phyloP scores from a whole-genome alignment of 306 rosid species.

The Crataegus laevigata region DNA sequence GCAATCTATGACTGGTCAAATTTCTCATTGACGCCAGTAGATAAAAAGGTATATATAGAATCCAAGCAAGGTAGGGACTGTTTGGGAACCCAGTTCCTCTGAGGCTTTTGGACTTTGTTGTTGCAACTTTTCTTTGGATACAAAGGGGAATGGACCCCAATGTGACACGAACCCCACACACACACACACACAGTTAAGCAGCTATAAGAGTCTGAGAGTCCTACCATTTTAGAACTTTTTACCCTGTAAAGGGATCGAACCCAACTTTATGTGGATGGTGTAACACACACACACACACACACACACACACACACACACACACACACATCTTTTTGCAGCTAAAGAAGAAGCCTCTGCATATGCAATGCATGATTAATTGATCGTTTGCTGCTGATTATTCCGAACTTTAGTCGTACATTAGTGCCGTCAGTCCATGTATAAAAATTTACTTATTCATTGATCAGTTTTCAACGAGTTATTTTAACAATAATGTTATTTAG shows the following conservation, averaged over 20 bases:
- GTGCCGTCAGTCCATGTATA: not conserved
- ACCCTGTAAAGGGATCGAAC: not conserved
- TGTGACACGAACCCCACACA: constrained; percentile 28
- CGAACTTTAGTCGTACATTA: not conserved
- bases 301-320: too few species aligned
- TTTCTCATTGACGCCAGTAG: not conserved
- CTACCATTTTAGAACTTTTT: constrained; percentile 8
- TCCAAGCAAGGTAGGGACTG: constrained; percentile 23
- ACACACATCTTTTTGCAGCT: not conserved
- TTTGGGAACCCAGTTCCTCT: constrained; percentile 4
- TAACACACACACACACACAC: not conserved
- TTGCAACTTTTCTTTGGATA: constrained; percentile 5
- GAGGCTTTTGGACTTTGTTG: constrained; percentile 7
- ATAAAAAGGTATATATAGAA: not conserved
- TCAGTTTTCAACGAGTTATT: too few species aligned
- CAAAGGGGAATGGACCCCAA: constrained; percentile 21
- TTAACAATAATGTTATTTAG: too few species aligned
- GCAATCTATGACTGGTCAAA: not conserved
- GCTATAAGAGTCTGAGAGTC: not conserved
- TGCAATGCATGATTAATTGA: not conserved
- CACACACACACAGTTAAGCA: not conserved
- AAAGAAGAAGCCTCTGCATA: not conserved
- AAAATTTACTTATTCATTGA: too few species aligned
- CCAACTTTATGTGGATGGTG: constrained; percentile 2
- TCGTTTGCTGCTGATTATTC: not conserved